A percentile compares a stretch with the other conserved stretches of the same genome.
Conservation (phyloP, 1,139 yeast genomes). For the Suhomyces ambrosiae region DNA sequence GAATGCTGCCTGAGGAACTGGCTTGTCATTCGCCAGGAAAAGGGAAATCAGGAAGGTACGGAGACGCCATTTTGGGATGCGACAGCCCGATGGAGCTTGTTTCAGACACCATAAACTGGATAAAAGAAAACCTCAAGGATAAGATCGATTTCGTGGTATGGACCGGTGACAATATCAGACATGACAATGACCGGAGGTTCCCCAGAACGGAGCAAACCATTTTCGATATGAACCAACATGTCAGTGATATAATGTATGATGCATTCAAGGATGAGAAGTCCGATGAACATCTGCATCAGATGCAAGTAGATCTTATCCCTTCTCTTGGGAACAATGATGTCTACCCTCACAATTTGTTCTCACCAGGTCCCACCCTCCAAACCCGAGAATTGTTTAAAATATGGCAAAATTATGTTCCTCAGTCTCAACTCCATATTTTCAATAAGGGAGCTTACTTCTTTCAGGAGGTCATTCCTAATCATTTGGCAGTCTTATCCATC, state of each 20-base stretch:
- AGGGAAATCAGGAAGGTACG: slow-evolving; percentile 63
- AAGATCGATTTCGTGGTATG: slow-evolving; percentile 83
- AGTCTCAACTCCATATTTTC: slow-evolving; percentile 73
- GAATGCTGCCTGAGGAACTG: slow-evolving; percentile 30
- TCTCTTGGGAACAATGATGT: slow-evolving; percentile 86
- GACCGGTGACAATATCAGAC: slow-evolving; percentile 90
- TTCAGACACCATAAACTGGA: slow-evolving; percentile 68
- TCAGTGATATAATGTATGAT: slow-evolving; percentile 55
- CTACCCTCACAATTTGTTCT: slow-evolving; percentile 81
- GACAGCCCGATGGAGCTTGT: slow-evolving; percentile 66
- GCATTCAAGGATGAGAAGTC: slow-evolving; percentile 47
- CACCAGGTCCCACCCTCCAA: slow-evolving; percentile 83
- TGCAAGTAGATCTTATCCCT: slow-evolving; percentile 59
- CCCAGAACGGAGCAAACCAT: slow-evolving; percentile 77
- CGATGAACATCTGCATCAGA: slow-evolving; percentile 43
- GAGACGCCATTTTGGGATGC: slow-evolving; percentile 76
- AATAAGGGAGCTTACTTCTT: slow-evolving; percentile 74
- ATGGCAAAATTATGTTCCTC: slow-evolving; percentile 77
- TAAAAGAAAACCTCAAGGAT: slow-evolving; percentile 61
- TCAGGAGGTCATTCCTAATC: slow-evolving; percentile 73
- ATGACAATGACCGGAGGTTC: slow-evolving; percentile 71
- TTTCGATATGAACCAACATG: slow-evolving; percentile 64
- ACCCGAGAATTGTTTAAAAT: slow-evolving; percentile 73
- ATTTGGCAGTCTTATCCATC: slow-evolving; percentile 74
- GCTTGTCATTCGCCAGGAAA: slow-evolving; percentile 58